Evolutionary conservation across 1,284 basidiomycete species (phyloP).

Genomic region (Coniophora puteana): DNA sequence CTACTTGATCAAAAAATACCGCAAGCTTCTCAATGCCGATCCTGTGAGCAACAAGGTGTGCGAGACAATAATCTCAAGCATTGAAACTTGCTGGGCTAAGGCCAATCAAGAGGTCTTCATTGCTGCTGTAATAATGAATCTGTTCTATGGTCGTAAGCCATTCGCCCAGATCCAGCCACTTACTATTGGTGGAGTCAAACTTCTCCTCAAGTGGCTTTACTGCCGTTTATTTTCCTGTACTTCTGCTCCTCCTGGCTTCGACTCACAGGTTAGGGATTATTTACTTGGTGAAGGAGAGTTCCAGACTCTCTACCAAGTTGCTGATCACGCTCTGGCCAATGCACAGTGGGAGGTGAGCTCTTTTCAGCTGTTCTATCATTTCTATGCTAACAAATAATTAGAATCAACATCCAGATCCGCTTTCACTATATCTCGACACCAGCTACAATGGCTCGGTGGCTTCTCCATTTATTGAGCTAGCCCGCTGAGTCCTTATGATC

Average conservation of each 20-base stretch:
- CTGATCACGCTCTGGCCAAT: background rate
- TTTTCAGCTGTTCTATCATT: too few relatives aligned
- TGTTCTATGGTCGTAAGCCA: slow-evolving; percentile 14
- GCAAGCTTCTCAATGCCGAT: slow-evolving; percentile 2
- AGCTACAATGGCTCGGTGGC: slow-evolving; percentile 2
- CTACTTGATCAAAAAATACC: slow-evolving; percentile 4
- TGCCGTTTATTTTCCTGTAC: background rate
- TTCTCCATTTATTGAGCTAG: slow-evolving; percentile 10
- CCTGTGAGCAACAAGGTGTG: slow-evolving; percentile 5
- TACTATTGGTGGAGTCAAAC: slow-evolving; percentile 3
- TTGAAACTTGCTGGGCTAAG: slow-evolving; percentile 29
- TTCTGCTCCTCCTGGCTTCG: background rate
- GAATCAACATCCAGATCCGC: slow-evolving; percentile 1
- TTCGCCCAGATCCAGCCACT: slow-evolving; percentile 9
- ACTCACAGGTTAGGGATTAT: background rate
- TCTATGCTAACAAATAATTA: background rate
- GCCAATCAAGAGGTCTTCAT: slow-evolving; percentile 35
- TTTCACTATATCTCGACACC: slow-evolving; percentile 2
- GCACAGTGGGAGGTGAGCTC: background rate
- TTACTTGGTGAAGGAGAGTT: background rate
- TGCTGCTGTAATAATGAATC: slow-evolving; percentile 28
- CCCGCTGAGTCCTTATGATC: slow-evolving; percentile 23
- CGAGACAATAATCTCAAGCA: slow-evolving; percentile 16
- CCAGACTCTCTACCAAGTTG: background rate
- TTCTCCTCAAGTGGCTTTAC: slow-evolving; percentile 10